Base-by-base conservation (phyloP, 768 basidiomycete species). In the Tephrocybe sp. region DNA sequence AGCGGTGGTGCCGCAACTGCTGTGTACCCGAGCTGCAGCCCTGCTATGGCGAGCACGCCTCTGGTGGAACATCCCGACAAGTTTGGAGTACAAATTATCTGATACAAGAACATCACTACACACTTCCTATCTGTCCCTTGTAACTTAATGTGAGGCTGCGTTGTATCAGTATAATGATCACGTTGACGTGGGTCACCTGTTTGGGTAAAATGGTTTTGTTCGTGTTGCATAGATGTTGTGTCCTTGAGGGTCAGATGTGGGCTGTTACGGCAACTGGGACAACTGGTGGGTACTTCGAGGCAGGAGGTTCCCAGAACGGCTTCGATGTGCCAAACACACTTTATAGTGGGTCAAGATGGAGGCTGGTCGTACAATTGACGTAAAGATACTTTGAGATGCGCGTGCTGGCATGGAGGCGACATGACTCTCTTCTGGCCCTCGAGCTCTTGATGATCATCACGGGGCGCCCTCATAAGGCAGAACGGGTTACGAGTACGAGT, bases 51-150 rank as follows among this genome's bases (percentile, higher is more conserved):
- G 31, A 55, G 68, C 54, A 75, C 74, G 22, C 64, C 71, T 32
- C 57, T 72, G 53, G 60, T 71, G 42, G 80, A 81, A 52, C 66
- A 62, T 58, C 68, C 74, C 38, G 69, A 70, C 55, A 65, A 67
- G 51, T 63, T 69, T 52, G 57, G 54, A 32, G 41, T 68, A 51
- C 67, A 60, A 65, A 21, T 15, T 11, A 26, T 28, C 28, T 47
- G 36, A 44, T 36, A 39, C 11, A 22, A 28, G 31, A 41, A 18
- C 24, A 28, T 15, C 1, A 41, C 25, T n/a, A 26, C 22, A 41
- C 16, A 26, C 28, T 16, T 26, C 24, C 26, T 41, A 37, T n/a
- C 18, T 37, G 36, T 37, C n/a, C n/a, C n/a, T 37, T 41, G 40
- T 41, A 41, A 19, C 26, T n/a, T 16, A 19, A 15, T 37, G 4